These are phyloP conservation scores for Aphanomyces stellatus DNA, from an alignment of 352 stramenopile genomes.

Conservation along the genomic window DNA sequence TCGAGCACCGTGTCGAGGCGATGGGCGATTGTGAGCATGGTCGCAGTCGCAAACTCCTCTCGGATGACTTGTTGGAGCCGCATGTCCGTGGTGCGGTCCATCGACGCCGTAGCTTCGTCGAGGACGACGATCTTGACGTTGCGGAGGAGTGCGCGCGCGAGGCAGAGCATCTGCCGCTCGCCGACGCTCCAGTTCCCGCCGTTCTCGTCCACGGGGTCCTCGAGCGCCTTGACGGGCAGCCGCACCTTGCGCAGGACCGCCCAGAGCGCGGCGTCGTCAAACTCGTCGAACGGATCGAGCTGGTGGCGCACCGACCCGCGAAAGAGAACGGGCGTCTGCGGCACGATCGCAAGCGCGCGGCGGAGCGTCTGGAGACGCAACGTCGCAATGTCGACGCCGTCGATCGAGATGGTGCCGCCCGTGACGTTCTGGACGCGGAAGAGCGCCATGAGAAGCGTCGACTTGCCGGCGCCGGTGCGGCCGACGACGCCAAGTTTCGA, in stretches of 20 bases:
- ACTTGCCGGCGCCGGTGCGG: background rate
- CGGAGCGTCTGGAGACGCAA: background rate
- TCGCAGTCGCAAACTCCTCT: background rate
- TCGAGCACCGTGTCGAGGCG: background rate
- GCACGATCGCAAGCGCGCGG: background rate
- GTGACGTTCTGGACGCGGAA: background rate
- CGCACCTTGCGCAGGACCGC: background rate
- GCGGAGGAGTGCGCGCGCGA: background rate
- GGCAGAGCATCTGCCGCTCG: background rate
- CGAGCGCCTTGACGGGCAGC: background rate
- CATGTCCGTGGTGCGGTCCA: background rate
- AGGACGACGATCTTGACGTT: background rate
- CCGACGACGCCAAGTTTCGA: background rate
- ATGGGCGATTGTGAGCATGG: background rate
- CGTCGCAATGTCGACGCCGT: background rate
- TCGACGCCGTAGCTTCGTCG: background rate
- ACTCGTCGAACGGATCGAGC: background rate
- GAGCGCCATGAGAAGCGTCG: background rate
- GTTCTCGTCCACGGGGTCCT: background rate
- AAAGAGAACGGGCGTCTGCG: background rate
- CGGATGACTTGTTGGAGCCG: background rate
- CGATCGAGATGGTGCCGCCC: background rate
- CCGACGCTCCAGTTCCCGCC: background rate
- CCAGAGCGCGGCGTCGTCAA: background rate
- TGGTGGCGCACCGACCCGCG: background rate